Evolutionary conservation across 2,329 filamentous ascomycete genomes (phyloP).

Genomic region (Scopulariopsis brevicaulis): DNA sequence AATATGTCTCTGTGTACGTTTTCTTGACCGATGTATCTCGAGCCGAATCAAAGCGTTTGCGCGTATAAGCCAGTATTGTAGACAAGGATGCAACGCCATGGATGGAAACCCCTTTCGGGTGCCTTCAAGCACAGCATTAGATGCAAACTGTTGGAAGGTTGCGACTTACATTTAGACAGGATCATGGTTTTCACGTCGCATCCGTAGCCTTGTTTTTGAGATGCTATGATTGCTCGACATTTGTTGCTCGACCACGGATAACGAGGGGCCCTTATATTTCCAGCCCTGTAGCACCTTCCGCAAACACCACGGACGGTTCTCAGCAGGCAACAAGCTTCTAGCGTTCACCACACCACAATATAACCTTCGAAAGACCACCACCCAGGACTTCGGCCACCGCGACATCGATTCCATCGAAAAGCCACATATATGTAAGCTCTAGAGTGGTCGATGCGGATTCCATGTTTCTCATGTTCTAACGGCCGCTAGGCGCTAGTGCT

Average conservation of each 20-base stretch:
- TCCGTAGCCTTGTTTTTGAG: not conserved
- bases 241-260: not conserved
- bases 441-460: not conserved
- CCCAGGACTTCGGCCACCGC: not conserved
- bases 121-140: no score
- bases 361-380: no score
- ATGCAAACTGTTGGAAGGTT: no score
- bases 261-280: not conserved
- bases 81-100: not conserved
- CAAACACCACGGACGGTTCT: not conserved
- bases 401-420: not conserved
- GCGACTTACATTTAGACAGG: no score
- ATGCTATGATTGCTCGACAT: not conserved
- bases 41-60: not conserved
- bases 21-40: not conserved
- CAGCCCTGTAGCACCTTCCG: not conserved
- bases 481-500: not conserved
- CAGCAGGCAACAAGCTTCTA: not conserved
- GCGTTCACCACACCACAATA: not conserved
- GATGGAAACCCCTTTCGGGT: not conserved
- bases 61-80: not conserved
- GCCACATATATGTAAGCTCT: not conserved
- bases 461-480: not conserved
- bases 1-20: no score
- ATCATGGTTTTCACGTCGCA: no score